Base-by-base conservation (phyloP, 2,329 filamentous ascomycete species). In the Dichotomopilus funicola region DNA sequence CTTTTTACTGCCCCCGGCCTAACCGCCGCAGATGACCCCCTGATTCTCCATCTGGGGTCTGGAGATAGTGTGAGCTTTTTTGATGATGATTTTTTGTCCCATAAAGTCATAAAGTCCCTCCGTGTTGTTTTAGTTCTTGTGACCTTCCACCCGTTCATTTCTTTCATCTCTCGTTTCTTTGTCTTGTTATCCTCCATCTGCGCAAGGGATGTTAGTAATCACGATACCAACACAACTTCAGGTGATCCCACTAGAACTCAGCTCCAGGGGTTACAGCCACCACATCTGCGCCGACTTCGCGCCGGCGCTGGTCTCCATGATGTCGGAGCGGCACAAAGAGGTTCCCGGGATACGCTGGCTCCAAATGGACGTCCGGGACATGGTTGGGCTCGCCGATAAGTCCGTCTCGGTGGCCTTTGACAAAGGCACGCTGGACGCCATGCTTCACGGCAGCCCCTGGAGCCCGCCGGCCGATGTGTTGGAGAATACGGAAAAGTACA, bases 231-330 rank as follows among this genome's bases (percentile, higher is more conserved):
- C 11, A 6, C 35, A 27, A 13, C n/a, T 5, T 7, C 13, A 83
- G 79, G 77, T 74, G 1, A 68, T 84, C 5, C 79, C 80, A 1
- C 65, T 69, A 33, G 75, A 81, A 44, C 70, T 83, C 4, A 65
- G 71, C 5, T 55, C 64, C 5, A 66, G 66, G 8, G 78, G 79
- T 36, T 83, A 83, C 63, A 70, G 59, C 4, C 70, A 74, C 37
- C 80, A 84, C 61, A 66, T 78, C 4, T 82, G 78, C 59, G 69
- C 78, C 47, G 81, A 85, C 66, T 84, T 85, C 64, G 83, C 80
- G 0, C 55, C 71, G 1, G 72, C 77, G 0, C 76, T 80, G 0
- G 75, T 84, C 2, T 67, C 77, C 5, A 64, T 72, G n/a, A 84
- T 84, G 80, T 67, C 66, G 3, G 62, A 67, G 1, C 70, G 73